These are phyloP conservation scores for Diplodia corticola DNA, from an alignment of 2,329 filamentous ascomycete genomes.

Conservation along the genomic window DNA sequence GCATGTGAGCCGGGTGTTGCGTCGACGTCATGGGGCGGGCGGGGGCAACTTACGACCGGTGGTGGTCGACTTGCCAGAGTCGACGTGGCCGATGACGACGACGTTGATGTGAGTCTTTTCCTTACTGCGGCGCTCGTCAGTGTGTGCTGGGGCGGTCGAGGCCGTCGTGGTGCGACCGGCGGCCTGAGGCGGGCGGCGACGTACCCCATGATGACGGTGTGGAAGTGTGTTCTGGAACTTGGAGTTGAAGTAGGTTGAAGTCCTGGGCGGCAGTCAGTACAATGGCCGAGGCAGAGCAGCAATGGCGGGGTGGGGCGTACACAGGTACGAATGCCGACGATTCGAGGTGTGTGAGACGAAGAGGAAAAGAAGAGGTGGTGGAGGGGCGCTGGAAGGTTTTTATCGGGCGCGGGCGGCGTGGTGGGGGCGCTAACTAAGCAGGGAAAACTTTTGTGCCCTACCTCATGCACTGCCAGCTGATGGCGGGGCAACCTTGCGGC, in stretches of 20 bases:
- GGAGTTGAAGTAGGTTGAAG: slow-evolving; percentile 36
- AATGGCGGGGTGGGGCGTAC: slow-evolving; percentile 15
- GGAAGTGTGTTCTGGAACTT: slow-evolving; percentile 33
- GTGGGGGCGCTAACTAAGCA: slow-evolving; percentile 25
- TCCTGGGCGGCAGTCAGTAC: slow-evolving; percentile 23
- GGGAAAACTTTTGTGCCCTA: slow-evolving; percentile 22
- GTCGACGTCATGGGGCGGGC: slow-evolving; percentile 28
- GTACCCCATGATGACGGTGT: slow-evolving; percentile 63
- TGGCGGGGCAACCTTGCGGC: slow-evolving; percentile 20
- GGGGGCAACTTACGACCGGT: slow-evolving; percentile 66
- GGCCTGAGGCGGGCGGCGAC: slow-evolving; percentile 35
- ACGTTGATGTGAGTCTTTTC: slow-evolving; percentile 93
- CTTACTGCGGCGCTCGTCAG: slow-evolving; percentile 63
- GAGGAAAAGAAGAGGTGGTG: slow-evolving; percentile 23
- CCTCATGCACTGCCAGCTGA: slow-evolving; percentile 16
- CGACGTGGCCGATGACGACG: slow-evolving; percentile 99
- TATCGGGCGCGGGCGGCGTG: slow-evolving; percentile 23
- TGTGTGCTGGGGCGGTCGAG: background rate
- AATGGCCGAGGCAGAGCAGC: background rate
- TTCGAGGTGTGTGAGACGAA: slow-evolving; percentile 31
- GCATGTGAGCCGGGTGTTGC: slow-evolving; percentile 36
- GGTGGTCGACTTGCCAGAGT: slow-evolving; percentile 98
- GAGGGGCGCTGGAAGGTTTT: slow-evolving; percentile 23
- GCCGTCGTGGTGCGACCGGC: background rate
- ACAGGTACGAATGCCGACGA: slow-evolving; percentile 31